phyloP scores from a whole-genome alignment of 805 yeast genomes.

The Lachancea sp. region DNA sequence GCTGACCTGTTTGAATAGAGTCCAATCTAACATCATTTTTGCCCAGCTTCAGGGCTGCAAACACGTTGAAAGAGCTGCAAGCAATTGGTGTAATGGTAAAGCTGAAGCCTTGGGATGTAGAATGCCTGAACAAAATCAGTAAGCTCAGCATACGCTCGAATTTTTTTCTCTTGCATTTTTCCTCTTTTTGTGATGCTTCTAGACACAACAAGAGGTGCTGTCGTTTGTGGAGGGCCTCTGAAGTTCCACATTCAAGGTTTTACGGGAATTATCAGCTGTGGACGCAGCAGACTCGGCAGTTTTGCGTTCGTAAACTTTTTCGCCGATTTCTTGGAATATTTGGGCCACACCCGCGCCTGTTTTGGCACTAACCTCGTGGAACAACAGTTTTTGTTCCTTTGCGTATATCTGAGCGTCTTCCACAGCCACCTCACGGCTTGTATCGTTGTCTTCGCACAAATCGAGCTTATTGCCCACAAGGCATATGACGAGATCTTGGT shows the following conservation, averaged over 20 bases:
- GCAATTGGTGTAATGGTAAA: too few relatives aligned
- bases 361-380: slow-evolving; percentile 54
- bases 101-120: too few relatives aligned
- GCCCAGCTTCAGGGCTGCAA: too few relatives aligned
- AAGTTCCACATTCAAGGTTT: slow-evolving; percentile 28
- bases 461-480: slow-evolving; percentile 86
- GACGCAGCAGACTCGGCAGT: slow-evolving; percentile 15
- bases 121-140: too few relatives aligned
- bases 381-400: slow-evolving; percentile 43
- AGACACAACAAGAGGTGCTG: slow-evolving; percentile 37
- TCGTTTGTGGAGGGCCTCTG: slow-evolving; percentile 42
- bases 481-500: slow-evolving; percentile 66
- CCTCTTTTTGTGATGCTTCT: not conserved
- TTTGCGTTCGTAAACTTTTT: slow-evolving; percentile 33
- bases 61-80: too few relatives aligned
- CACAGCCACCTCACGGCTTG: slow-evolving; percentile 39
- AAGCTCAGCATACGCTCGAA: too few relatives aligned
- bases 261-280: slow-evolving; percentile 10
- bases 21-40: too few relatives aligned
- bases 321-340: slow-evolving; percentile 45
- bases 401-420: slow-evolving; percentile 51
- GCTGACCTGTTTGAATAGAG: too few relatives aligned
- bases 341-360: slow-evolving; percentile 46
- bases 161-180: not conserved
- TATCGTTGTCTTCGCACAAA: slow-evolving; percentile 39